Conservation (phyloP, 2,329 filamentous ascomycete genomes). For the Clathrospora elynae region DNA sequence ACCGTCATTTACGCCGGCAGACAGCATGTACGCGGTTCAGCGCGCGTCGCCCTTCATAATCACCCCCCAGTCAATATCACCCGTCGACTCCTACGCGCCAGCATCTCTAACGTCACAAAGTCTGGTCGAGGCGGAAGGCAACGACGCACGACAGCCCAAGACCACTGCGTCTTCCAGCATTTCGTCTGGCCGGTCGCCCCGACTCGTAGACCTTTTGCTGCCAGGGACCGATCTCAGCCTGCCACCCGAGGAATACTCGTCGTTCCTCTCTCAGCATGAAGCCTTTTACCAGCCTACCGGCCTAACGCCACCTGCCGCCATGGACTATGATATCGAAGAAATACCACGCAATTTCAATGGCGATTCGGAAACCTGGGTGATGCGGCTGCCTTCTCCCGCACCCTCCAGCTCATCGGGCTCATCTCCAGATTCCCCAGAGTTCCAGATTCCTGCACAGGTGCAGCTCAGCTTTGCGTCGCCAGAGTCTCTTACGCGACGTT, state of each 20-base stretch:
- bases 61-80: conserved; percentile 33
- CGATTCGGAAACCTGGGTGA: conserved; percentile 44
- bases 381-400: conserved; percentile 47
- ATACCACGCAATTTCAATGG: conserved; percentile 53
- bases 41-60: conserved; percentile 32
- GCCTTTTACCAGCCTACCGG: conserved; percentile 40
- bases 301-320: conserved; percentile 36
- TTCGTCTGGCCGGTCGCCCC: conserved; percentile 55
- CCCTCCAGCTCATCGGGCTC: conserved; percentile 44
- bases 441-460: conserved; percentile 51
- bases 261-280: conserved; percentile 43
- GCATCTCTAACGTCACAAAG: conserved; percentile 46
- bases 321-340: conserved; percentile 61
- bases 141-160: conserved; percentile 30
- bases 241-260: conserved; percentile 46
- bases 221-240: conserved; percentile 55
- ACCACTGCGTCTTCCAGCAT: conserved; percentile 43
- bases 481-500: conserved; percentile 67
- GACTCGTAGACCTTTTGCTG: conserved; percentile 55
- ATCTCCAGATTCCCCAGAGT: conserved; percentile 32
- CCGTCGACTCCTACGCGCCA: conserved; percentile 42
- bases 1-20: conserved; percentile 10
- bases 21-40: conserved; percentile 18
- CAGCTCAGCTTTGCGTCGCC: conserved; percentile 58
- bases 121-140: conserved; percentile 46